These are phyloP conservation scores for Ettlia oleoabundans DNA, from an alignment of 139 green algal species.

Conservation along the genomic window DNA sequence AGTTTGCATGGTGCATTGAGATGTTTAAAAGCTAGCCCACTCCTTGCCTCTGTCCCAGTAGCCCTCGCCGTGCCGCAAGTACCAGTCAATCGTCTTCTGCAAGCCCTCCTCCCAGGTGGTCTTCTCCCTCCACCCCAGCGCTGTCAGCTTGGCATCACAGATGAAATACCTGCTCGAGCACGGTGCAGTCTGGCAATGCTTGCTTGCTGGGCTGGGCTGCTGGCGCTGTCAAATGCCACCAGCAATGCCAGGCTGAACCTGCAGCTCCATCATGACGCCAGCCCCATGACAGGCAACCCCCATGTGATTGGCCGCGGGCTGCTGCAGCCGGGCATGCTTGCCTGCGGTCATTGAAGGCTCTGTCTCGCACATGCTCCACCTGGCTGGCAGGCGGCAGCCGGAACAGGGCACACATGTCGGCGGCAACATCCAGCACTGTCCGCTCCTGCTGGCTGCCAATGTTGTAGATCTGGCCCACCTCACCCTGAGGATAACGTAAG, in stretches of 20 bases:
- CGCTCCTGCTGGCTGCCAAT: constrained; percentile 95
- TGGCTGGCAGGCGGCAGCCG: constrained; percentile 54
- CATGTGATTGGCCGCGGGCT: too few species aligned
- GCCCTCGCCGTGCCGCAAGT: constrained; percentile 49
- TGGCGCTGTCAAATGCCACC: too few species aligned
- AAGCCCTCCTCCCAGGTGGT: constrained; percentile 93
- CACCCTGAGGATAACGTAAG: constrained; percentile 30
- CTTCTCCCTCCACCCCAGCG: constrained; percentile 91
- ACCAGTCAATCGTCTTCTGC: constrained; percentile 94
- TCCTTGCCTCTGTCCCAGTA: constrained; percentile 66
- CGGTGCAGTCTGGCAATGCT: background rate
- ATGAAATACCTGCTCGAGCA: constrained; percentile 57
- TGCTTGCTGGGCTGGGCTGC: background rate
- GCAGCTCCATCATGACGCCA: too few species aligned
- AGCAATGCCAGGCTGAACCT: too few species aligned
- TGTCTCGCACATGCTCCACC: constrained; percentile 69
- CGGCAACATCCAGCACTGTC: constrained; percentile 87
- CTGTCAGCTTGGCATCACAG: constrained; percentile 88
- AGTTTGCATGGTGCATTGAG: background rate
- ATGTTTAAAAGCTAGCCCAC: constrained; percentile 8
- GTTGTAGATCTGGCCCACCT: constrained; percentile 93
- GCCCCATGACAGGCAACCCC: too few species aligned
- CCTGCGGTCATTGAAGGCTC: constrained; percentile 87
- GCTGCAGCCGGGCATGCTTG: too few species aligned
- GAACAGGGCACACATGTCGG: constrained; percentile 67